Base-by-base conservation (phyloP, 495 filamentous ascomycete species). In the Chaetomidium leptoderma region DNA sequence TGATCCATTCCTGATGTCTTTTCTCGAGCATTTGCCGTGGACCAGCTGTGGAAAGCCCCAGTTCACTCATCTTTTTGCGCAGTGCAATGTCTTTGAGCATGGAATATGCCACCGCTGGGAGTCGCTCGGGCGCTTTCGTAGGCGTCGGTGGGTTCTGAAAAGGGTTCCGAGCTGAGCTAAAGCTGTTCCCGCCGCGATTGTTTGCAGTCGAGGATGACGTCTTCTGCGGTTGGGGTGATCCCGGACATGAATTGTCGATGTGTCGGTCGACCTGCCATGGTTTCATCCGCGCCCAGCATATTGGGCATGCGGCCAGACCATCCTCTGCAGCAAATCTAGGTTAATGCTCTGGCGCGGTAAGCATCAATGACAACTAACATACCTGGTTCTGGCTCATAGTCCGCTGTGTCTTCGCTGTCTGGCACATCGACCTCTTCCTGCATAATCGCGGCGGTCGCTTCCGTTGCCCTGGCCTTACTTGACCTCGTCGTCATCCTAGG, bases 1-100 rank as follows among this genome's bases (percentile, higher is more conserved):
- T 97, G 62, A 92, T 78, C 91, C 91, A 99, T 73, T 99, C 93
- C 1, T 81, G 88, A 62, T 97, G 91, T 56, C 93, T 81, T 62
- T 79, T 81, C 65, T 93, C 85, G 26, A 97, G 70, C 8, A 89
- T 74, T 39, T 77, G 74, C 39, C 81, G 81, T 1, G 82, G 65
- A 3, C 93, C 93, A 61, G 66, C 72, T 6, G 81, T 77, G 0
- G 90, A 86, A 48, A 99, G 83, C n/a, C 92, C 92, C 3, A 93
- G 76, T 3, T 96, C 91, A 39, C 72, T 64, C 7, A 97, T 72
- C 71, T 96, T 97, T 62, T 88, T 90, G 27, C 85, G 82, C 32
- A 99, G 77, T 7, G 79, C 78, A 0, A 59, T 73, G 5, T 97
- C 92, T 64, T 86, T 95, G 6, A 95, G 70, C 60, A 96, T 75